Evolutionary conservation across 1,284 basidiomycete genomes (phyloP), one percentile per base, ranked within the genome.

Genomic region (Inonotus hispidus): DNA sequence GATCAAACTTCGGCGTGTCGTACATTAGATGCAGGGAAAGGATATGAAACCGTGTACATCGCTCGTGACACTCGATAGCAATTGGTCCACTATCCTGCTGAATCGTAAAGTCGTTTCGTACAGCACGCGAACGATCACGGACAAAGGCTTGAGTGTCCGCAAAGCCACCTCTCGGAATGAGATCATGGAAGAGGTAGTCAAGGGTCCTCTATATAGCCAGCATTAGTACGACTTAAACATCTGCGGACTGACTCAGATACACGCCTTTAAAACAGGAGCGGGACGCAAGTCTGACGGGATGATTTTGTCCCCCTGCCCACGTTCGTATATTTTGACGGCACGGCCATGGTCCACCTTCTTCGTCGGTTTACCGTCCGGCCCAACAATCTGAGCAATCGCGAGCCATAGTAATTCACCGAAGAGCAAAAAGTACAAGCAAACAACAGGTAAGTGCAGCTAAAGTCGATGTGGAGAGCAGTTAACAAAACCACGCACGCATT

Each of bases 321-420:
- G 88, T 68, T 96, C 93, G 71, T 96, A 99, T 68, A 91, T 92
- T 71, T 97, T 97, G 59, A 98, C 96, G 0, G 95, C 94, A 55
- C 88, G 85, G 39, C 79, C 78, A 64, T 94, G 93, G 68, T 97
- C 88, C 14, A 98, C 88, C 21, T 88, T 81, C 69, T 86, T 87
- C 52, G 86, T 88, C 25, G 63, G 59, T 35, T 55, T 61, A 11
- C 63, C 63, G 23, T 64, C 63, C 7, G 49, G 59, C 11, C 85
- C 85, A 29, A 85, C 82, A 61, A 88, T 82, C 87, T 90, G 16
- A 73, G 32, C 50, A 68, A 14, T 14, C 47, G n/a, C 41, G n/a
- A n/a, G 54, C 38, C 41, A 29, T n/a, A n/a, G n/a, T n/a, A n/a
- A n/a, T n/a, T n/a, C 55, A 37, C 32, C 19, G 27, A 6, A 56